These are phyloP conservation scores for Podospora anserina DNA, from an alignment of 495 filamentous ascomycete genomes.

Conservation along the genomic window DNA sequence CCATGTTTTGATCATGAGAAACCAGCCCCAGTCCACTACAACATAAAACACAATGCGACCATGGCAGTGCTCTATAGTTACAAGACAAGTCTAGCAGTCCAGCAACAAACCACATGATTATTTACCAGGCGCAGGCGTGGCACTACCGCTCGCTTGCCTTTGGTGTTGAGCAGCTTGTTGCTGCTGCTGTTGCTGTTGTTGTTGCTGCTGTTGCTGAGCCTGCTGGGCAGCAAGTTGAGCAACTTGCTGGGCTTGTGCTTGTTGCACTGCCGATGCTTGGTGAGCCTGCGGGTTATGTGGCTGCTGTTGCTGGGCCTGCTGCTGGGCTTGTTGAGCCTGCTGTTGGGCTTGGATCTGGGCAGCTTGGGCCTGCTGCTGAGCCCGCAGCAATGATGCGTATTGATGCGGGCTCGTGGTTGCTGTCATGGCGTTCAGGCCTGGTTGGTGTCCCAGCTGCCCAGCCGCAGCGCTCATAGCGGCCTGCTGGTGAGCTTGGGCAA, in stretches of 20 bases:
- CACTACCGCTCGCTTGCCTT: conserved; percentile 43
- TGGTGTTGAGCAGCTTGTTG: conserved; percentile 30
- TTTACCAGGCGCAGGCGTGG: conserved; percentile 35
- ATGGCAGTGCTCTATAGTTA: neutral
- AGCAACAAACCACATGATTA: conserved; percentile 6
- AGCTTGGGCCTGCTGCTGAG: conserved; percentile 52
- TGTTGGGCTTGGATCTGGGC: conserved; percentile 28
- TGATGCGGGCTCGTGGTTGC: conserved; percentile 54
- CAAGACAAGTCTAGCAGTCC: neutral
- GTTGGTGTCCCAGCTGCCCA: conserved; percentile 41
- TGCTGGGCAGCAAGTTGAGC: conserved; percentile 24
- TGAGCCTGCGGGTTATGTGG: neutral
- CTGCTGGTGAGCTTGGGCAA: conserved; percentile 13
- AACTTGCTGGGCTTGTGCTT: conserved; percentile 13
- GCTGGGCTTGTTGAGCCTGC: conserved; percentile 14
- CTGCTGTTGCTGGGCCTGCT: conserved; percentile 12
- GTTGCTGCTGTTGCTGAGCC: conserved; percentile 12
- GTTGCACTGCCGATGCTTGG: neutral
- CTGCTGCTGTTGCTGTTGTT: conserved; percentile 12
- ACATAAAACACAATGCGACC: neutral
- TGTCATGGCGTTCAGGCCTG: conserved; percentile 26
- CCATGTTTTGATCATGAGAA: neutral
- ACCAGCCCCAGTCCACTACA: neutral
- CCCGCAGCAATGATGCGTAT: conserved; percentile 70
- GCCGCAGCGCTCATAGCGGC: conserved; percentile 36